These are phyloP conservation scores for Penicillium sp. DNA, from an alignment of 2,329 filamentous ascomycete species.

Conservation along the genomic window DNA sequence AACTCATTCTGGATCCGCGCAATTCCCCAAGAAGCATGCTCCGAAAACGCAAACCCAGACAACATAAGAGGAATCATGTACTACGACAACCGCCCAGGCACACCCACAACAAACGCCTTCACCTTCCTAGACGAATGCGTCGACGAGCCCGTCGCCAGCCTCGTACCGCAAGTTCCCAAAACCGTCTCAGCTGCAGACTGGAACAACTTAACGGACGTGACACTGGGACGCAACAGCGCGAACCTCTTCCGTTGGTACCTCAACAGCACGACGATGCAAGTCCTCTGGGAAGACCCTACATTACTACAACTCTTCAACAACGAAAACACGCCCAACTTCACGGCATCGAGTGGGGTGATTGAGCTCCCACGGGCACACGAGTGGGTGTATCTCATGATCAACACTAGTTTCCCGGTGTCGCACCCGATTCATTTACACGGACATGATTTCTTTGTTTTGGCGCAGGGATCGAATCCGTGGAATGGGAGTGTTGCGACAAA, in stretches of 20 bases:
- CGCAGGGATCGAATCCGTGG: constrained; percentile 46
- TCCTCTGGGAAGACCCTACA: constrained; percentile 34
- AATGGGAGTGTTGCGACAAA: constrained; percentile 20
- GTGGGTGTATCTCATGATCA: constrained; percentile 31
- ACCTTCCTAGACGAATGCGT: constrained; percentile 25
- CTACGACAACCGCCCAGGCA: constrained; percentile 27
- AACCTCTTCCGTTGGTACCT: constrained; percentile 34
- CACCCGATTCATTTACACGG: constrained; percentile 71
- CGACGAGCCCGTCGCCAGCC: constrained; percentile 28
- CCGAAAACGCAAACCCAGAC: constrained; percentile 38
- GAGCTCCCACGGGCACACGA: constrained; percentile 23
- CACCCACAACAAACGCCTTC: constrained; percentile 21
- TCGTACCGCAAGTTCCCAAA: constrained; percentile 27
- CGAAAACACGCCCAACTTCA: constrained; percentile 13
- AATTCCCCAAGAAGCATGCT: constrained; percentile 45
- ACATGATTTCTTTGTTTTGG: constrained; percentile 67
- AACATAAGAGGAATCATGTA: constrained; percentile 53
- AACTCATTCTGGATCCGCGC: constrained; percentile 45
- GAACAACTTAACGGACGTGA: constrained; percentile 19
- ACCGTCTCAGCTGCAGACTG: constrained; percentile 16
- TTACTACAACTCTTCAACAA: constrained; percentile 24
- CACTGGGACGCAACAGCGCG: constrained; percentile 9
- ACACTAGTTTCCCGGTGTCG: constrained; percentile 20
- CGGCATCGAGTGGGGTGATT: constrained; percentile 23
- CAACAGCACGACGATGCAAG: constrained; percentile 32